Percentiles rank a stretch among this genome's conserved stretches.
Conservation (phyloP, 257 asterid genomes). For the Rubia yunnanensis region DNA sequence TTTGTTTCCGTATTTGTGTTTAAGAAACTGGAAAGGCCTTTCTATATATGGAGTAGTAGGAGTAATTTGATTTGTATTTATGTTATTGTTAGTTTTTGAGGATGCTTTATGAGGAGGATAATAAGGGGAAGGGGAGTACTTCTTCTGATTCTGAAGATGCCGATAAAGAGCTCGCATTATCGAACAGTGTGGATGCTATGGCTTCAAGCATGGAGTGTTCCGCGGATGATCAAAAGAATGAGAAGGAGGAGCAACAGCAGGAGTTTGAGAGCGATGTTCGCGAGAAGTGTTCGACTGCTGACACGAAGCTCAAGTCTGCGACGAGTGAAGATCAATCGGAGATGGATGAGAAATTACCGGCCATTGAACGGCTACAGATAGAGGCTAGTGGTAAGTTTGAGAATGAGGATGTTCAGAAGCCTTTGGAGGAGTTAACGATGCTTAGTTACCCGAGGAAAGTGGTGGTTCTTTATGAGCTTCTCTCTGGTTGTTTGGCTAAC, state of each 20-base stretch:
- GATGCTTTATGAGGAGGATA: slow-evolving; percentile 55
- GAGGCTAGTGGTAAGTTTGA: slow-evolving; percentile 26
- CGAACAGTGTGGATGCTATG: slow-evolving; percentile 59
- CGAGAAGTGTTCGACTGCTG: slow-evolving; percentile 49
- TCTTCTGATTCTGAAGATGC: slow-evolving; percentile 46
- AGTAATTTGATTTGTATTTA: background rate
- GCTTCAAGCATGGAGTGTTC: slow-evolving; percentile 52
- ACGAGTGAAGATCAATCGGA: slow-evolving; percentile 29
- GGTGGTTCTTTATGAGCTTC: slow-evolving; percentile 66
- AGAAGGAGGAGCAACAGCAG: slow-evolving; percentile 52
- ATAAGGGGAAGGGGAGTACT: slow-evolving; percentile 22
- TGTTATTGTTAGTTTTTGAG: slow-evolving; percentile 48
- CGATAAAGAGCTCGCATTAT: slow-evolving; percentile 52
- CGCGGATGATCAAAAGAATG: slow-evolving; percentile 36
- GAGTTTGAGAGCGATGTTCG: slow-evolving; percentile 61
- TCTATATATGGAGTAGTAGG: background rate
- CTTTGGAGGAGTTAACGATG: slow-evolving; percentile 47
- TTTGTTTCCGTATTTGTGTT: slow-evolving; percentile 1
- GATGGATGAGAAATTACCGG: slow-evolving; percentile 27
- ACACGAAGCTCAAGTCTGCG: slow-evolving; percentile 22
- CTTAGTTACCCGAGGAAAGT: slow-evolving; percentile 60
- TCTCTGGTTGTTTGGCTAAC: slow-evolving; percentile 74
- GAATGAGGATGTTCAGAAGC: slow-evolving; percentile 50
- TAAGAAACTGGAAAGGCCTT: background rate
- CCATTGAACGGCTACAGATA: slow-evolving; percentile 25